These are phyloP conservation scores for Xylariaceae sp. DNA, from an alignment of 2,329 filamentous ascomycete genomes.

Conservation along the genomic window DNA sequence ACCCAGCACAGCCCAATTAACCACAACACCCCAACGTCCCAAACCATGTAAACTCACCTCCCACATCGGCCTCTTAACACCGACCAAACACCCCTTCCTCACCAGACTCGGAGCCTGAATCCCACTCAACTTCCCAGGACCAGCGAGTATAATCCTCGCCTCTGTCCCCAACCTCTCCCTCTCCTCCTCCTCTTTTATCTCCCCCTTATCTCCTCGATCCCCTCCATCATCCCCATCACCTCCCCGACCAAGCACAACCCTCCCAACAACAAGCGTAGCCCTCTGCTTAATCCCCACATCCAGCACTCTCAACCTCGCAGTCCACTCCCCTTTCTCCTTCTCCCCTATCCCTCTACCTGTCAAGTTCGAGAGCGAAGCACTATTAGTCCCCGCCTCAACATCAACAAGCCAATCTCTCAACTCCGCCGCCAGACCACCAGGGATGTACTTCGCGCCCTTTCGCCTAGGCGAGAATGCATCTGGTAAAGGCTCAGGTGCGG, in stretches of 20 bases:
- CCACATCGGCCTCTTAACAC: slow-evolving; percentile 35
- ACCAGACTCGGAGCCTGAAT: slow-evolving; percentile 27
- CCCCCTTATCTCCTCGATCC: not conserved
- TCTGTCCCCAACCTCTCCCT: not conserved
- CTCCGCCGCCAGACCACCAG: slow-evolving; percentile 39
- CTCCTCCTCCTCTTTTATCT: not conserved
- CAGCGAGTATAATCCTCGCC: slow-evolving; percentile 25
- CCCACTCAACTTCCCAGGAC: slow-evolving; percentile 25
- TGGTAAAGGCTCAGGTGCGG: slow-evolving; percentile 27
- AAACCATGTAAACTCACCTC: slow-evolving; percentile 30
- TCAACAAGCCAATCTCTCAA: slow-evolving; percentile 44
- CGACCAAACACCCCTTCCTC: slow-evolving; percentile 25
- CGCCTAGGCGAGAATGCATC: slow-evolving; percentile 39
- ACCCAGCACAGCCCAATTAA: slow-evolving; percentile 32
- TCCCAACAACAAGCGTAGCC: slow-evolving; percentile 29
- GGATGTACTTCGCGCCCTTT: slow-evolving; percentile 32
- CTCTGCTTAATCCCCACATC: slow-evolving; percentile 19
- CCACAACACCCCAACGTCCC: slow-evolving; percentile 34
- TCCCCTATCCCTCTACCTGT: slow-evolving; percentile 9
- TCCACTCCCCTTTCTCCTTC: slow-evolving; percentile 17
- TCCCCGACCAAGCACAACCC: slow-evolving; percentile 3
- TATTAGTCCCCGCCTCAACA: slow-evolving; percentile 32
- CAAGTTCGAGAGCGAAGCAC: slow-evolving; percentile 4
- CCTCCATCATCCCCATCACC: not conserved
- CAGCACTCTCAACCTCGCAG: slow-evolving; percentile 21